A percentile compares a stretch with the other conserved stretches of the same genome.
Conservation (phyloP, 805 yeast genomes). For the Wickerhamiella sergipiensis region DNA sequence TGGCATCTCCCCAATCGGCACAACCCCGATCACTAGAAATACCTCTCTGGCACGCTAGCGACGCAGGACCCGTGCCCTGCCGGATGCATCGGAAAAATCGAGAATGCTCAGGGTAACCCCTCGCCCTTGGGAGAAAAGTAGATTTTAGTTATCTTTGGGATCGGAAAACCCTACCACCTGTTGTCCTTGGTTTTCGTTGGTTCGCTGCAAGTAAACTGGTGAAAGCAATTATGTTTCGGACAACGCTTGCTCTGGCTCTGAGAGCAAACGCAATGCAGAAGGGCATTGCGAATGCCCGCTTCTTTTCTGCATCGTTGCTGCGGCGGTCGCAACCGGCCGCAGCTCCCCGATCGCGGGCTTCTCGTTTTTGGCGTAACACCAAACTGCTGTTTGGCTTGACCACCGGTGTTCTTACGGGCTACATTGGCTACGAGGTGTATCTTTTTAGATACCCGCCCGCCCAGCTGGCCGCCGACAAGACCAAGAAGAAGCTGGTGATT, state of each 20-base stretch:
- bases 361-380: conserved; percentile 1
- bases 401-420: conserved; percentile 34
- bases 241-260: neutral
- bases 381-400: conserved; percentile 8
- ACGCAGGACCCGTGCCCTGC: neutral
- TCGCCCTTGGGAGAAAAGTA: neutral
- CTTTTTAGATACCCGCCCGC: conserved; percentile 25
- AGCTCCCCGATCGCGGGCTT: neutral
- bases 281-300: neutral
- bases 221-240: neutral
- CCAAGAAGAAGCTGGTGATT: conserved; percentile 60
- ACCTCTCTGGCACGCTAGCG: too few relatives aligned
- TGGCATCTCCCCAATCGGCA: too few relatives aligned
- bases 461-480: conserved; percentile 35
- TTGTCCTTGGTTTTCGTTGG: neutral
- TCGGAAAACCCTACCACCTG: neutral
- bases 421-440: conserved; percentile 41
- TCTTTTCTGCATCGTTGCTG: neutral
- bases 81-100: neutral
- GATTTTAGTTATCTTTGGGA: neutral
- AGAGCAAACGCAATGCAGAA: neutral
- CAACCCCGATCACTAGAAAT: too few relatives aligned
- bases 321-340: neutral
- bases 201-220: neutral
- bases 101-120: neutral